Evolutionary conservation across 1,284 basidiomycete genomes (phyloP).

Genomic region (Calocybe gambosa): DNA sequence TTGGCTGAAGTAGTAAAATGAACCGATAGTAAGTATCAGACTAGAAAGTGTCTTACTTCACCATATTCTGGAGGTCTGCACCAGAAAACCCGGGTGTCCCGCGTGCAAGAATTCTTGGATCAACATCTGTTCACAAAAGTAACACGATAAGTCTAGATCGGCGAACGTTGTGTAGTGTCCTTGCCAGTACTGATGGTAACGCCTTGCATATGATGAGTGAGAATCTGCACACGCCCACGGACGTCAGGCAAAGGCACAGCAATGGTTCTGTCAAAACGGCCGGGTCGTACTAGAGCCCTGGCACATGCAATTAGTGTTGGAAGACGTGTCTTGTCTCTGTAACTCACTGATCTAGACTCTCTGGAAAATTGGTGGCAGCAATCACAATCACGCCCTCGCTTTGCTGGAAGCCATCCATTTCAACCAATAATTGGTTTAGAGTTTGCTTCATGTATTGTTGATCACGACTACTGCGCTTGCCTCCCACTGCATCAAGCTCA

Average conservation of each 20-base stretch:
- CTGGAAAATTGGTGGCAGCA: conserved; percentile 93
- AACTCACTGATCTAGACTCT: conserved; percentile 78
- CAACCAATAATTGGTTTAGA: conserved; percentile 89
- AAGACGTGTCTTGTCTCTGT: not conserved
- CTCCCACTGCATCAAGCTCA: conserved; percentile 89
- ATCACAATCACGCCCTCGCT: conserved; percentile 90
- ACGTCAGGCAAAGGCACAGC: conserved; percentile 88
- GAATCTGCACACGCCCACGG: conserved; percentile 81
- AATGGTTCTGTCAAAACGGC: conserved; percentile 89
- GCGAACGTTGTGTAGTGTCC: conserved; percentile 11
- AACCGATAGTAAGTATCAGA: conserved; percentile 1
- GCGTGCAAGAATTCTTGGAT: conserved; percentile 80
- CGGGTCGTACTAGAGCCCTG: conserved; percentile 88
- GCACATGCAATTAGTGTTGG: conserved; percentile 2
- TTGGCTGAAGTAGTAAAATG: conserved; percentile 38
- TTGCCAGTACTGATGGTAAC: conserved; percentile 61
- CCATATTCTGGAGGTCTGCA: conserved; percentile 90
- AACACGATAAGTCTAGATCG: conserved; percentile 4
- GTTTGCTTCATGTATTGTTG: conserved; percentile 90
- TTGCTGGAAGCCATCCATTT: conserved; percentile 93
- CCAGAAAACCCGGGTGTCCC: conserved; percentile 91
- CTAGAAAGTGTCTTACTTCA: conserved; percentile 56
- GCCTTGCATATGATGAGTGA: conserved; percentile 84
- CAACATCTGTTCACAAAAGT: conserved; percentile 49
- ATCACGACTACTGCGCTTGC: conserved; percentile 85